Conservation (phyloP, 2,329 filamentous ascomycete genomes). For the Nigrospora oryzae region DNA sequence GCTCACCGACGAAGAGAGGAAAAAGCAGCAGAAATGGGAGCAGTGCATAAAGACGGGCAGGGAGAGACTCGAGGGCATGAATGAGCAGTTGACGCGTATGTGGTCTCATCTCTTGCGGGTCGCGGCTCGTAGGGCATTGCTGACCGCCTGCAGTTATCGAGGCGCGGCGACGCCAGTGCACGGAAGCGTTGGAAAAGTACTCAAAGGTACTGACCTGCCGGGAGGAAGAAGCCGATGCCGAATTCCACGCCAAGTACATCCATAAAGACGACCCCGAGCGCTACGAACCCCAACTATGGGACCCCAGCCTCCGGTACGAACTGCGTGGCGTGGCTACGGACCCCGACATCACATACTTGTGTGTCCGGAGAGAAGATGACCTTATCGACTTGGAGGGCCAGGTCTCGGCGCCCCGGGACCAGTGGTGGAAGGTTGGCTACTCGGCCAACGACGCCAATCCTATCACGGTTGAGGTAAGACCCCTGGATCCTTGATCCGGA, state of each 20-base stretch:
- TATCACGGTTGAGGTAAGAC: constrained; percentile 39
- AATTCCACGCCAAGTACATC: constrained; percentile 12
- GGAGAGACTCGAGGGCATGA: constrained; percentile 22
- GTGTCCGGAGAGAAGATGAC: constrained; percentile 30
- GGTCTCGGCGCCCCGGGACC: constrained; percentile 25
- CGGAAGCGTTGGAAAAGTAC: constrained; percentile 11
- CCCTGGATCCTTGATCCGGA: no score
- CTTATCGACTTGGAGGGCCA: constrained; percentile 31
- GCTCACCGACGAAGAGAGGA: constrained; percentile 22
- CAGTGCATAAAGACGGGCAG: constrained; percentile 23
- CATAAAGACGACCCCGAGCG: constrained; percentile 12
- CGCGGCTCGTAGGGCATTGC: neutral
- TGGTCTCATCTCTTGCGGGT: neutral
- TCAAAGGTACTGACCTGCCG: constrained; percentile 20
- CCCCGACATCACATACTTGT: constrained; percentile 40
- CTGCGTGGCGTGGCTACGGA: constrained; percentile 43
- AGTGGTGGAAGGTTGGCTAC: constrained; percentile 49
- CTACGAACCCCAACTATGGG: constrained; percentile 26
- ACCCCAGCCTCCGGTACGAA: constrained; percentile 32
- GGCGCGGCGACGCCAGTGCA: constrained; percentile 8
- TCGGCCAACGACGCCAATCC: constrained; percentile 27
- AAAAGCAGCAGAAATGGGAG: constrained; percentile 19
- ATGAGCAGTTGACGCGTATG: constrained; percentile 26
- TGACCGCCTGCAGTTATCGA: constrained; percentile 13
- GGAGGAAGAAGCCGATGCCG: constrained; percentile 18